phyloP scores from a whole-genome alignment of 306 rosid species.

The Fagus sylvatica region DNA sequence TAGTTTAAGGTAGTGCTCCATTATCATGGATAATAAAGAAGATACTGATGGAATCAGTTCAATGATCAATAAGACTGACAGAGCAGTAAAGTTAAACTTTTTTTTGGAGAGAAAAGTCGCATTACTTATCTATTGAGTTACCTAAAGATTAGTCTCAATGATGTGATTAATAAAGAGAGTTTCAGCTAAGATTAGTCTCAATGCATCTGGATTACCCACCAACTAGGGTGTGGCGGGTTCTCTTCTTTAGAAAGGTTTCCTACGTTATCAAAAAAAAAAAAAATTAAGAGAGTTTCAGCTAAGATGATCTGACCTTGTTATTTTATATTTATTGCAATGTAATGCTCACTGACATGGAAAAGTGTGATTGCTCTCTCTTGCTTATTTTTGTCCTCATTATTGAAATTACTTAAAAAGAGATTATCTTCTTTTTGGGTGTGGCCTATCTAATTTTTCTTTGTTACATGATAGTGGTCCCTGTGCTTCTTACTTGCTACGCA shows the following conservation, averaged over 20 bases:
- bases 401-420: background rate
- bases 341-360: background rate
- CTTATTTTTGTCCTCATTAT: background rate
- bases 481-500: conserved; percentile 78
- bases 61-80: too few relatives aligned
- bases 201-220: too few relatives aligned
- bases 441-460: conserved; percentile 15
- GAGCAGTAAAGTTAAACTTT: background rate
- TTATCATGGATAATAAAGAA: too few relatives aligned
- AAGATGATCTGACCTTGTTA: background rate
- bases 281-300: background rate
- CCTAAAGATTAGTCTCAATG: background rate
- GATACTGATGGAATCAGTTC: too few relatives aligned
- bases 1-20: background rate
- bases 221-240: too few relatives aligned
- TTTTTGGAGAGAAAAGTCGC: background rate
- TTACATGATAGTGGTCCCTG: conserved; percentile 66
- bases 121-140: background rate
- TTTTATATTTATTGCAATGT: background rate
- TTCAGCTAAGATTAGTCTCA: background rate
- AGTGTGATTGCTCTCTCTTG: background rate
- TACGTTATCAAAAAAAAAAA: too few relatives aligned
- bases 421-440: background rate
- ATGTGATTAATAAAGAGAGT: background rate
- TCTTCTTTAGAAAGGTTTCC: too few relatives aligned